Evolutionary conservation across 2,329 filamentous ascomycete species (phyloP).

Genomic region (Alternaria sp.): DNA sequence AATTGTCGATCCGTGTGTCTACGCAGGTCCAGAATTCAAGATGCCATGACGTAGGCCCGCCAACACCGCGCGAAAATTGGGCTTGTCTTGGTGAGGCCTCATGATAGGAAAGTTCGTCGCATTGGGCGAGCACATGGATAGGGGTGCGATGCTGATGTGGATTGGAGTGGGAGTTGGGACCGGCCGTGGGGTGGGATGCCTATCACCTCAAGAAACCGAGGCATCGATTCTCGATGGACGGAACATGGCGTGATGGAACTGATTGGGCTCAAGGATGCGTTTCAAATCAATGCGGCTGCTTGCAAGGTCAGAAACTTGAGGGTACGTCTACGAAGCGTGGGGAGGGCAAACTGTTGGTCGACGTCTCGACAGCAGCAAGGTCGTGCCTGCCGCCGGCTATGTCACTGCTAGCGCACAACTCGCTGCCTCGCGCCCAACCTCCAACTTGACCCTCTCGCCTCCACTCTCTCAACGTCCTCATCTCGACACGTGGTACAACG

Average conservation of each 20-base stretch:
- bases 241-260: neutral
- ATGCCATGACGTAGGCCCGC: constrained; percentile 22
- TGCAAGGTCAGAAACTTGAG: neutral
- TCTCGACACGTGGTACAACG: constrained; percentile 4
- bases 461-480: constrained; percentile 11
- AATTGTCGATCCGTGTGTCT: constrained; percentile 27
- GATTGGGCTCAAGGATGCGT: neutral
- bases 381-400: neutral
- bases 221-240: neutral
- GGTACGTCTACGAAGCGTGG: neutral
- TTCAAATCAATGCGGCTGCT: neutral
- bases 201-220: constrained; percentile 12
- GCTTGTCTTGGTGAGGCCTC: constrained; percentile 1
- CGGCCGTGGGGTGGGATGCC: constrained; percentile 21
- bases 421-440: constrained; percentile 6
- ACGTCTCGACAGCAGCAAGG: neutral
- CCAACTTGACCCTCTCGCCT: neutral
- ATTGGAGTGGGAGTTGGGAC: constrained; percentile 8
- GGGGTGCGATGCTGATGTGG: constrained; percentile 3
- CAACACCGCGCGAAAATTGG: constrained; percentile 2
- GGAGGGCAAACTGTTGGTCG: neutral
- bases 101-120: constrained; percentile 9
- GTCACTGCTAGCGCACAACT: constrained; percentile 14
- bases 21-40: constrained; percentile 21
- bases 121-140: constrained; percentile 10